A percentile compares a stretch with the other conserved stretches of the same genome.
phyloP scores from a whole-genome alignment of 176 grass and related monocot species.

The Juncus effusus region DNA sequence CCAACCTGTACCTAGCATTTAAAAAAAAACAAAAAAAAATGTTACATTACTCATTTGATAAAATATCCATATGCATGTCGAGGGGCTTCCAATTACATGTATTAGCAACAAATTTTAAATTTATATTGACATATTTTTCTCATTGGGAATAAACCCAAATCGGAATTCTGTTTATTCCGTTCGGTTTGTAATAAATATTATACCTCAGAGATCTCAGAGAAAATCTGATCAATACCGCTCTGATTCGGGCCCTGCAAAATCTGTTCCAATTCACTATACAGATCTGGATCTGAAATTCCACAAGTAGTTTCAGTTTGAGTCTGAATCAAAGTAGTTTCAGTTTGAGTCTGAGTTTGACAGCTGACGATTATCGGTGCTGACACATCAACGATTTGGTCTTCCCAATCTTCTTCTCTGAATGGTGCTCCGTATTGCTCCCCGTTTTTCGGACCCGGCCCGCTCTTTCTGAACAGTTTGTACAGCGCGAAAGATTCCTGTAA shows the following conservation, averaged over 20 bases:
- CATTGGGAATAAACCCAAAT: too few relatives aligned
- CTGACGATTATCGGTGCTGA: not conserved
- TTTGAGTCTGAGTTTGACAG: slow-evolving; percentile 4
- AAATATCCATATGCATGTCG: not conserved
- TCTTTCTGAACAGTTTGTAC: slow-evolving; percentile 96
- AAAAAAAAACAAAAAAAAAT: slow-evolving; percentile 18
- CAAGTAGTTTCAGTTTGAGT: not conserved
- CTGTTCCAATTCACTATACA: slow-evolving; percentile 45
- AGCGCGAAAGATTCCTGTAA: slow-evolving; percentile 61
- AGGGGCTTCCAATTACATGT: too few relatives aligned
- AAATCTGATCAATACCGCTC: slow-evolving; percentile 23
- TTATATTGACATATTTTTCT: too few relatives aligned
- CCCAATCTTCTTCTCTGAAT: slow-evolving; percentile 90
- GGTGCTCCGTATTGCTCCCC: slow-evolving; percentile 95
- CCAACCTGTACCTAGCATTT: slow-evolving; percentile 35
- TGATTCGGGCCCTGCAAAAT: slow-evolving; percentile 46
- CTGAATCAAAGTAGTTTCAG: not conserved
- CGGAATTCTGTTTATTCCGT: too few relatives aligned
- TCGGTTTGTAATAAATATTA: too few relatives aligned
- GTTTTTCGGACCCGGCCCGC: slow-evolving; percentile 81
- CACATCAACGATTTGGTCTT: slow-evolving; percentile 34
- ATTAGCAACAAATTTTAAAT: too few relatives aligned
- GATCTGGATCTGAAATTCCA: slow-evolving; percentile 27
- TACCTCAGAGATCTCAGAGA: not conserved
- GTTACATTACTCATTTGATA: not conserved